Conservation (phyloP, 179 eudicot genomes). For the Dionaea muscipula region DNA sequence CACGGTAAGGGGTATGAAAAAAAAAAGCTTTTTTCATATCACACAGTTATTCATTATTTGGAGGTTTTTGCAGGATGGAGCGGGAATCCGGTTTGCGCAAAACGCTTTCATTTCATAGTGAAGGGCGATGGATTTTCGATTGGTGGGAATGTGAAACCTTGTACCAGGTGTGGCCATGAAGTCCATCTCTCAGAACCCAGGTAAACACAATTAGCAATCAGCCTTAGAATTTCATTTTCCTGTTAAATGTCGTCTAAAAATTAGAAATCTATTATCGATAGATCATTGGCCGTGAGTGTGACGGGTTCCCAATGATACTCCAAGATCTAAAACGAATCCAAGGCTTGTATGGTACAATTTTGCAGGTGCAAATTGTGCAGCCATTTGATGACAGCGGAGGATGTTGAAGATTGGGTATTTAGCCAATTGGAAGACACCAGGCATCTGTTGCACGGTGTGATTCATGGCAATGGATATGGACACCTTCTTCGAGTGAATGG, state of each 20-base stretch:
- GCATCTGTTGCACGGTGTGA: conserved; percentile 71
- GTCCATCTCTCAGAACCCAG: conserved; percentile 62
- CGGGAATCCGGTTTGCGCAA: conserved; percentile 74
- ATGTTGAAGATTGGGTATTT: conserved; percentile 77
- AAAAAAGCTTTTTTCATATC: neutral
- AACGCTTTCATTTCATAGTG: conserved; percentile 79
- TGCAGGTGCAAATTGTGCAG: conserved; percentile 71
- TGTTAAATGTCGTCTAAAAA: too few species aligned
- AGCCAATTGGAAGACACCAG: conserved; percentile 68
- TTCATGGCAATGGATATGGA: conserved; percentile 83
- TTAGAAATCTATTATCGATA: too few species aligned
- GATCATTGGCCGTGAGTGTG: too few species aligned
- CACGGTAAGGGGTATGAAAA: too few species aligned
- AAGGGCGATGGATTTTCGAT: conserved; percentile 72
- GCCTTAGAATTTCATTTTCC: too few species aligned
- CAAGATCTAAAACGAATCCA: too few species aligned
- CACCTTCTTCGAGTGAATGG: conserved; percentile 91
- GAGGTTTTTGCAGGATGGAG: conserved; percentile 61
- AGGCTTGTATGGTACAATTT: too few species aligned
- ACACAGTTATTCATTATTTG: neutral
- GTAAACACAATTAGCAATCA: conserved; percentile 17
- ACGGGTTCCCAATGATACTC: too few species aligned
- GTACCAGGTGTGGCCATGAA: conserved; percentile 53
- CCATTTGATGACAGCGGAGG: conserved; percentile 61
- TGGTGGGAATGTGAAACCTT: conserved; percentile 57